A percentile compares a stretch with the other conserved stretches of the same genome.
Conservation (phyloP, 169 alveolate genomes). For the Besnoitia besnoiti region DNA sequence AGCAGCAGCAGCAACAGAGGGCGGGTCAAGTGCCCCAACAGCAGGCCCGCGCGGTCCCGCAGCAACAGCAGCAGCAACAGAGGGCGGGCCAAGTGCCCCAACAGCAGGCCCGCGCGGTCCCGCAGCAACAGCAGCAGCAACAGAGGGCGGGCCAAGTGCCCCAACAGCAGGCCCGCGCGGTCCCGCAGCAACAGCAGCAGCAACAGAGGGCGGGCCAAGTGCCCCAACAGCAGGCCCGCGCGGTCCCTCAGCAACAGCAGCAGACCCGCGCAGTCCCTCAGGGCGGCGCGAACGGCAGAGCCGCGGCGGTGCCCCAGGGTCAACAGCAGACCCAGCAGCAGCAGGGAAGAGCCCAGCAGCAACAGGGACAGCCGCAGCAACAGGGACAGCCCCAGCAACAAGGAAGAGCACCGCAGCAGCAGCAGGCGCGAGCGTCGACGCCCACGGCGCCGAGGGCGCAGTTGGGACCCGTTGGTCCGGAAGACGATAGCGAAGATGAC, state of each 20-base stretch:
- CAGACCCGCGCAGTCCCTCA: background rate
- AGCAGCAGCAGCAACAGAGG: slow-evolving; percentile 19
- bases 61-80: slow-evolving; percentile 5
- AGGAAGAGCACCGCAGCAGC: background rate
- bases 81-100: background rate
- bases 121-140: slow-evolving; percentile 14
- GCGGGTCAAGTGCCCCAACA: background rate
- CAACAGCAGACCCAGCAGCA: no score
- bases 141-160: background rate
- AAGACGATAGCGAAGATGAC: slow-evolving; percentile 23
- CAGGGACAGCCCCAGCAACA: background rate
- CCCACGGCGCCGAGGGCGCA: slow-evolving; percentile 1
- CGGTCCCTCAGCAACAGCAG: slow-evolving; percentile 21
- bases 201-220: background rate
- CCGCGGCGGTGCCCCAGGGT: no score
- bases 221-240: background rate
- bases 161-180: background rate
- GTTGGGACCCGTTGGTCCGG: background rate
- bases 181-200: slow-evolving; percentile 2
- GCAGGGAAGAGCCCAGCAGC: background rate
- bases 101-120: background rate
- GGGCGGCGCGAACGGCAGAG: background rate
- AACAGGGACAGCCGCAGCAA: background rate
- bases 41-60: background rate
- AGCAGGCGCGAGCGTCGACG: background rate